Base-by-base conservation (phyloP, 176 grass and related monocot species). In the Oryza glaberrima region DNA sequence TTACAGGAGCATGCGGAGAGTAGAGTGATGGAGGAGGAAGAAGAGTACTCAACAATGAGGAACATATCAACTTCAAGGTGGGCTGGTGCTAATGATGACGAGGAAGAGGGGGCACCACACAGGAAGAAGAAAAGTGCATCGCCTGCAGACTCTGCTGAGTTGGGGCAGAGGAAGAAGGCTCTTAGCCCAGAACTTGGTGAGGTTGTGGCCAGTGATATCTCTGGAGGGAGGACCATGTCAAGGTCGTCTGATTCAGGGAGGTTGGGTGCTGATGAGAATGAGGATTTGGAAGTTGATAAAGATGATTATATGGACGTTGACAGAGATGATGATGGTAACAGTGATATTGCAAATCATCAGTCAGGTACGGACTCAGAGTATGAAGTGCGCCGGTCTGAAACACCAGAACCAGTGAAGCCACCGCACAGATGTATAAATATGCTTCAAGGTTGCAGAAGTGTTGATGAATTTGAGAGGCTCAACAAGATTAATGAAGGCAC, bases 401-500 rank as follows among this genome's bases (percentile, higher is more conserved):
- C 90, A 26, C 90, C 90, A 70, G 93, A 99, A 28, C 86, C 86
- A 56, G 66, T 73, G 49, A 93, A 94, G 69, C 86, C 91, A 16
- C 61, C 82, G 35, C 90, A 92, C 70, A 90, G 97, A 82, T 96
- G 84, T 78, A 99, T 99, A 66, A 99, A 96, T 87, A 99, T 99
- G 97, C 94, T 99, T 69, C 90, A 94, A 84, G 90, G 92, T 67
- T 99, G 97, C 81, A 92, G 94, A 96, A 99, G 97, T 80, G 97
- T 99, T 88, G 94, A 99, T 89, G 93, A 91, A 87, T 99, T 99
- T 88, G 97, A 99, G 88, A 93, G 94, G 76, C 90, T 99, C 38
- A 99, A 99, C 79, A 99, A 99, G 89, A 99, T 96, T 38, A 92
- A 96, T 16, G 97, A 99, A 74, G 97, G 97, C 58, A 99, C 97